Percentiles rank a stretch among this genome's conserved stretches.
These are phyloP conservation scores for Serendipita sp. DNA, from an alignment of 768 basidiomycete species.

Conservation along the genomic window DNA sequence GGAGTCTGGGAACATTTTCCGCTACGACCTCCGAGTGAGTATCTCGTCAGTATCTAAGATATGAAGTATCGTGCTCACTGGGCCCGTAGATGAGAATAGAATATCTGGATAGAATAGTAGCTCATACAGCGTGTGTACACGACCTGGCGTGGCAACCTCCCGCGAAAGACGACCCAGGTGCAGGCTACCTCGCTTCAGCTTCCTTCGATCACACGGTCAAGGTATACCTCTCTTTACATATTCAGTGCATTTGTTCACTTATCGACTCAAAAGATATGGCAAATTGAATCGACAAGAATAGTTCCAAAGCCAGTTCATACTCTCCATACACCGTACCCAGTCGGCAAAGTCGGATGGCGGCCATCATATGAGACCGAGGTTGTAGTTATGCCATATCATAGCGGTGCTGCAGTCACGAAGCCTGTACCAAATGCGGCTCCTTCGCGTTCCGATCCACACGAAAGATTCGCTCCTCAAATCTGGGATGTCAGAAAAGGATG, in stretches of 20 bases:
- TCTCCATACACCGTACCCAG: constrained; percentile 56
- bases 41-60: background rate
- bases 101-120: background rate
- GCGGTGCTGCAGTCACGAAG: constrained; percentile 9
- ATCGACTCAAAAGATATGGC: background rate
- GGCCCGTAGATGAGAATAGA: background rate
- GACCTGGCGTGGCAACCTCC: background rate
- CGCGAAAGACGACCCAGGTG: background rate
- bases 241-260: background rate
- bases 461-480: constrained; percentile 54
- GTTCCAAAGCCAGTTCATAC: constrained; percentile 16
- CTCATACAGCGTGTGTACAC: background rate
- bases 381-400: constrained; percentile 6
- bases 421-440: background rate
- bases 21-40: background rate
- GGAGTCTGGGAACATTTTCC: background rate
- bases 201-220: constrained; percentile 3
- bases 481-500: constrained; percentile 75
- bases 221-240: background rate
- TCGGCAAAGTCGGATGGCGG: constrained; percentile 60
- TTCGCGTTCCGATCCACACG: constrained; percentile 3
- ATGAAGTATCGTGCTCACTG: background rate
- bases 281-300: background rate
- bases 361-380: constrained; percentile 45
- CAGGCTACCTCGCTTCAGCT: background rate